Evolutionary conservation across 2,329 filamentous ascomycete species (phyloP), one percentile per base, ranked within the genome.

Genomic region (Neofusicoccum parvum): DNA sequence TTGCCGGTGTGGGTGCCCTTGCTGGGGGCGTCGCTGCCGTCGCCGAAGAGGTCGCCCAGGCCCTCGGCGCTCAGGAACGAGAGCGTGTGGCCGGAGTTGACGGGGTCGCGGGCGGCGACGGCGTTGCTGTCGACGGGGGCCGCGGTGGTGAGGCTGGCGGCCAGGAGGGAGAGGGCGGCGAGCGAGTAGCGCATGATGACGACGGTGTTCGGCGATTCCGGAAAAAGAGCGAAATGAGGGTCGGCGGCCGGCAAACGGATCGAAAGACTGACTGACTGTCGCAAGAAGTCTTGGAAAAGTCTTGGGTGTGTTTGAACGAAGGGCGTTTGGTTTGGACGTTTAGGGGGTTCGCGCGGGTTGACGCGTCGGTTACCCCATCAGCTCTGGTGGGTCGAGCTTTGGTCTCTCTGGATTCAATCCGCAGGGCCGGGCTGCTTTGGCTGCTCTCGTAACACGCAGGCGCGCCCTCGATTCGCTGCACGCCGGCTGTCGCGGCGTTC

Each of bases 381-480:
- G 27, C 45, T 43, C n/a, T 17, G 43, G 56, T 46, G 43, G 56
- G 50, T 15, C 7, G 56, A 36, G 56, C 56, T 60, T 60, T 5
- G 56, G 56, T 60, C 56, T 49, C 27, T 43, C 37, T 60, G 56
- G 41, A 41, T 34, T 45, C 56, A 60, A 23, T 60, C 27, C 56
- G 32, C 56, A 20, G 39, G 36, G 6, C 14, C 34, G 41, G 34
- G 23, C 32, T 51, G 15, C n/a, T 36, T 37, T 10, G 49, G 17
- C 17, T 27, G 32, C n/a, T 41, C 41, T 46, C 54, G 54, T 36
- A 56, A 56, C 43, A 37, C 43, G 36, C 53, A 41, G 45, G 12
- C 23, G 45, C 23, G 23, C 20, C 15, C 10, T 46, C 39, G 23
- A 27, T 59, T 34, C 41, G 54, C 23, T 32, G 54, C 41, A 43